These are phyloP conservation scores for Neurospora sp. DNA, from an alignment of 495 filamentous ascomycete genomes.

Conservation along the genomic window DNA sequence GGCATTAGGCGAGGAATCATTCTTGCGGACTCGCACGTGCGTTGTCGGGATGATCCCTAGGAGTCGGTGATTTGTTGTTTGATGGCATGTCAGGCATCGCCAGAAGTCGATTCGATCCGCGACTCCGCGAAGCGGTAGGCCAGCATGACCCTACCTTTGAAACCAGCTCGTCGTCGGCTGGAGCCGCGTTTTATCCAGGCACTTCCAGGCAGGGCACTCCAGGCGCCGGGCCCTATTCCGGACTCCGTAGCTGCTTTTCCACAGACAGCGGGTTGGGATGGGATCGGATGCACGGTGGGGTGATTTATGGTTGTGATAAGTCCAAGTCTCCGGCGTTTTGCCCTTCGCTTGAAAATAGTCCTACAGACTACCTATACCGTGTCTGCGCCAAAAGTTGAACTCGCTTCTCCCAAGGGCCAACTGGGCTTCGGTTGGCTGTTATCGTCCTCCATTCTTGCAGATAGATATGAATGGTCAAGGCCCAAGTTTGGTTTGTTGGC, in stretches of 20 bases:
- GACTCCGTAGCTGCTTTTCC: background rate
- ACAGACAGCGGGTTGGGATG: background rate
- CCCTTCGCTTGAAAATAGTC: background rate
- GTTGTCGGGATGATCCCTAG: background rate
- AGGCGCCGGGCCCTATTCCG: background rate
- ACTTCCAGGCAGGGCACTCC: background rate
- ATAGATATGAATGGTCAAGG: background rate
- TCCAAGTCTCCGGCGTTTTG: background rate
- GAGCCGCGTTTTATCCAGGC: background rate
- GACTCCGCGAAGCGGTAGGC: background rate
- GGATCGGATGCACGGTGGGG: background rate
- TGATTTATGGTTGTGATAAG: background rate
- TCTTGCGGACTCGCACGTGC: background rate
- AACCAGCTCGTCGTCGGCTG: background rate
- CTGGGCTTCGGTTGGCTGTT: background rate
- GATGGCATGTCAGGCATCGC: background rate
- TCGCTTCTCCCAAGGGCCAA: background rate
- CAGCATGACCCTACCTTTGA: background rate
- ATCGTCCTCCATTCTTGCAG: background rate
- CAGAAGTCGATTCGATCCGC: background rate
- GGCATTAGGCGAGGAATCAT: background rate
- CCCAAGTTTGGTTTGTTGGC: background rate
- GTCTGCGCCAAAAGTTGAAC: background rate
- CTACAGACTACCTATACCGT: background rate
- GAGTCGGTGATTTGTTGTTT: background rate